Evolutionary conservation across 2,329 filamentous ascomycete species (phyloP).

Genomic region (Fusarium sororula): DNA sequence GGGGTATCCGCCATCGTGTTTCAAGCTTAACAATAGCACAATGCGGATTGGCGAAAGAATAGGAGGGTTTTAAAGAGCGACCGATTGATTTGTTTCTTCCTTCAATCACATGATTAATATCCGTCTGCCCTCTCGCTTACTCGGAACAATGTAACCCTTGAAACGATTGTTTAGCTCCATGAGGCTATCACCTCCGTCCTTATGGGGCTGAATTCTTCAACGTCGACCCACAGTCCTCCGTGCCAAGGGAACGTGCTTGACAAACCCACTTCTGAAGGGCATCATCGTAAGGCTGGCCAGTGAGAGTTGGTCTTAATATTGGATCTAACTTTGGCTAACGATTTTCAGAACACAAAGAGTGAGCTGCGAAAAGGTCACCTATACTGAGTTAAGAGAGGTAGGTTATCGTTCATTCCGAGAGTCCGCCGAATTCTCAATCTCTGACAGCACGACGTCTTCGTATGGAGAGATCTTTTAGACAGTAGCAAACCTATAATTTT

Average conservation of each 20-base stretch:
- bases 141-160: background rate
- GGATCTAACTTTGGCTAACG: background rate
- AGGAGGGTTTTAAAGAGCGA: background rate
- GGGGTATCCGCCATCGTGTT: background rate
- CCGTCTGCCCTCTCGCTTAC: background rate
- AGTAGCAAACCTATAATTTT: too few species aligned
- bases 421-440: too few species aligned
- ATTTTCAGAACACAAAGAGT: too few species aligned
- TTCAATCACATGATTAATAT: background rate
- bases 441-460: too few species aligned
- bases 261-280: rapidly evolving
- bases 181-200: background rate
- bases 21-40: background rate
- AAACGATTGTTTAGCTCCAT: background rate
- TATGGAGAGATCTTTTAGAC: too few species aligned
- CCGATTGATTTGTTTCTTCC: background rate
- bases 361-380: too few species aligned
- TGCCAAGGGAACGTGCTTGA: background rate
- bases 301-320: background rate
- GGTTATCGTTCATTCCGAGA: too few species aligned
- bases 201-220: background rate
- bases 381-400: too few species aligned
- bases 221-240: background rate
- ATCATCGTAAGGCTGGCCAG: background rate
- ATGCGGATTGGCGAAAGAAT: background rate